Base-by-base conservation (phyloP, 179 eudicot species). In the Vitellaria paradoxa region DNA sequence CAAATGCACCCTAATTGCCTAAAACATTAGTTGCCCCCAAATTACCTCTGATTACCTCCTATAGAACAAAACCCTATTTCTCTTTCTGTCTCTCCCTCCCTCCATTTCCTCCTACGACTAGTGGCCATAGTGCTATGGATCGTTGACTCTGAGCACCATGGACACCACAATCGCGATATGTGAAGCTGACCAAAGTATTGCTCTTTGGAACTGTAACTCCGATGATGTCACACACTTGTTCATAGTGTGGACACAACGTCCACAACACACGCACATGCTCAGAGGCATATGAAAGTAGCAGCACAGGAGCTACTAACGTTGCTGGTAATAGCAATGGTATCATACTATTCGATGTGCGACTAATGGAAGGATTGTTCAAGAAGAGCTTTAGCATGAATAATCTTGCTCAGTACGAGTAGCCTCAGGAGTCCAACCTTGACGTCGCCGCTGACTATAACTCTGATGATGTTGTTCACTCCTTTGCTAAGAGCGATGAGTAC, bases 351-450 rank as follows among this genome's bases (percentile, higher is more conserved):
- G 97, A 93, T 1, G 97, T 91, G 5, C 77, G 88, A 45, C 55
- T 91, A 21, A 86, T 79, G n/a, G n/a, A 80, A 20, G 84, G 86
- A 76, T 56, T 83, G 52, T 82, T 89, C 55, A 73, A 94, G 70
- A 92, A 92, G 70, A 78, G 94, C 75, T 85, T 86, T 64, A 91
- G 95, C 76, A 89, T 92, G 97, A 89, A 77, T 20, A 92, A 91
- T 76, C 84, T 92, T 0, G 88, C 91, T 17, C 93, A 89, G 69
- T 92, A 74, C 68, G 94, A 92, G 14, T 84, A 81, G 12, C 88
- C 82, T 1, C 89, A 82, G 8, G 85, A 85, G 45, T 79, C 84
- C n/a, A 72, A 76, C 69, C 37, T 76, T 1, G 84, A 85, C 75
- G 82, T 57, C 62, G 71, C 68, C 61, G 82, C 95, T 50, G 97